A percentile compares a stretch with the other conserved stretches of the same genome.
phyloP scores from a whole-genome alignment of 2,329 filamentous ascomycete species.

The Botrytis cinerea region DNA sequence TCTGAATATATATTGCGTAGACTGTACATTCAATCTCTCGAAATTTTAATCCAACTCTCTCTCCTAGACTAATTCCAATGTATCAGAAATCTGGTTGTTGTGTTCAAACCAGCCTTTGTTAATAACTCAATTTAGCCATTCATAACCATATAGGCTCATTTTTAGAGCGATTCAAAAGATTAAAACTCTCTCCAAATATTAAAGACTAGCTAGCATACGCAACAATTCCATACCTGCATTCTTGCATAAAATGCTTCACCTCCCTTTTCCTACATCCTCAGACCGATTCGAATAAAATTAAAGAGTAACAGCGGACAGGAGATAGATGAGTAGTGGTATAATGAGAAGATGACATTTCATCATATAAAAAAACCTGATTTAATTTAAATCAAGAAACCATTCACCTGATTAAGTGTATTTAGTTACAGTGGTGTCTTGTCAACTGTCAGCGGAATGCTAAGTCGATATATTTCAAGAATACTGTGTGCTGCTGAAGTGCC shows the following conservation, averaged over 20 bases:
- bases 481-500: not conserved
- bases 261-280: not conserved
- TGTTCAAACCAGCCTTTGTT: not conserved
- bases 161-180: too few species aligned
- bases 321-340: not conserved
- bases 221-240: not conserved
- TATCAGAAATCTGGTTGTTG: not conserved
- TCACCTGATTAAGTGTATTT: not conserved
- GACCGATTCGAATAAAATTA: too few species aligned
- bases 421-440: not conserved
- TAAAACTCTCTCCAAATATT: not conserved
- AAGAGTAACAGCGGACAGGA: too few species aligned
- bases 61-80: not conserved
- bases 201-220: not conserved
- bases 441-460: not conserved
- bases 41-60: not conserved
- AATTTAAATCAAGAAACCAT: not conserved
- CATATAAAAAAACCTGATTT: not conserved
- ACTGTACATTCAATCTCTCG: not conserved
- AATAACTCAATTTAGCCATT: not conserved
- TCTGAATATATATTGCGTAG: not conserved
- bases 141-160: too few species aligned
- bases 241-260: not conserved
- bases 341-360: not conserved
- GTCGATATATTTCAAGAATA: not conserved